Percentiles rank a stretch among this genome's conserved stretches.
These are phyloP conservation scores for Sarocladium kiliense DNA, from an alignment of 2,329 filamentous ascomycete species.

Conservation along the genomic window DNA sequence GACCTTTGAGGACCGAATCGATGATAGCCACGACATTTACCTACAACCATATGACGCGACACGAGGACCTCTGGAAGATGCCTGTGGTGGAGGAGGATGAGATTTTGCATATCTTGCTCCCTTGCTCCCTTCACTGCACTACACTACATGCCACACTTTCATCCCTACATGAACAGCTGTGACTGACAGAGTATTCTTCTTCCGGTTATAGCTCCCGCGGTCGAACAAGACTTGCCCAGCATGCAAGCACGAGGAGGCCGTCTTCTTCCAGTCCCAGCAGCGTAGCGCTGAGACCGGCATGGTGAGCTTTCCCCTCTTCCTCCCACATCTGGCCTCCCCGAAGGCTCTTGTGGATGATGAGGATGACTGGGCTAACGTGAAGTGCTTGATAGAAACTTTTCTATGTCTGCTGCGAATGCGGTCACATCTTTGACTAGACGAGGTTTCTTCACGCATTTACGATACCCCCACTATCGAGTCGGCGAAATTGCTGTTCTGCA, in stretches of 20 bases:
- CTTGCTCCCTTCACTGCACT: neutral
- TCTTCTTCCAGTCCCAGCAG: conserved; percentile 99
- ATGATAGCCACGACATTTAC: neutral
- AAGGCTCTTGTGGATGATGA: too few relatives aligned
- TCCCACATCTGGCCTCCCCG: neutral
- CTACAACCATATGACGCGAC: neutral
- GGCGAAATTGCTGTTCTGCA: neutral
- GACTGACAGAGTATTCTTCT: conserved; percentile 38
- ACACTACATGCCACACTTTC: conserved; percentile 1
- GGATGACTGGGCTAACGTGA: conserved; percentile 12
- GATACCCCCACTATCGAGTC: conserved; percentile 6
- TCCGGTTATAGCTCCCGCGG: conserved; percentile 71
- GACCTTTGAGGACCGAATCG: conserved; percentile 1
- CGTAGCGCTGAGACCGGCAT: conserved; percentile 96
- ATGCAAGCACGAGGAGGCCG: conserved; percentile 83
- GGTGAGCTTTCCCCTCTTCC: conserved; percentile 52
- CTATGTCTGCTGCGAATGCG: conserved; percentile 91
- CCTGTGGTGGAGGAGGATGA: neutral
- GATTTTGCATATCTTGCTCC: neutral
- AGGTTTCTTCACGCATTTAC: conserved; percentile 11
- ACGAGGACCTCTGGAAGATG: neutral
- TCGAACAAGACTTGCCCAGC: conserved; percentile 79
- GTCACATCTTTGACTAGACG: conserved; percentile 69
- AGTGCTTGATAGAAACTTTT: conserved; percentile 66
- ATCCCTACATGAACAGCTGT: conserved; percentile 13